Percentiles rank a stretch among this genome's conserved stretches.
Evolutionary conservation across 2,329 filamentous ascomycete genomes (phyloP).

Genomic region (Lachnellula hyalina): DNA sequence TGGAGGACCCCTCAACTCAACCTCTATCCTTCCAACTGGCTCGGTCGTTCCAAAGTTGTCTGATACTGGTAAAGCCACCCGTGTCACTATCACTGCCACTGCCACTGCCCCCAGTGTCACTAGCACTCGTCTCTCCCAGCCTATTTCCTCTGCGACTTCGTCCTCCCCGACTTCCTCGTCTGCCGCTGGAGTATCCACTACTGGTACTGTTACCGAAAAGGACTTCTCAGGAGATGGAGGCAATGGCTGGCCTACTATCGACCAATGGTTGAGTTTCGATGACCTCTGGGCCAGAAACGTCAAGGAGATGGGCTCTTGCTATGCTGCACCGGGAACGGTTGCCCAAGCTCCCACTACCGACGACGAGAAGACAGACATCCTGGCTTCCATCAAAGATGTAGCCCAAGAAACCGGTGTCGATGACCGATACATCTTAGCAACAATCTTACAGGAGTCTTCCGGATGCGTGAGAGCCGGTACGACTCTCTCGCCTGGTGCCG

Average conservation of each 20-base stretch:
- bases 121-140: not conserved
- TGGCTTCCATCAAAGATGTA: not conserved
- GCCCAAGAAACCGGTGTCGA: conserved; percentile 18
- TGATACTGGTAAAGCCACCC: not conserved
- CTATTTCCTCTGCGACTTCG: not conserved
- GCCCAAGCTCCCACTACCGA: not conserved
- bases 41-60: not conserved
- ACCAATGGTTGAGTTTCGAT: conserved; percentile 4
- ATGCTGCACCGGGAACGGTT: not conserved
- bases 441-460: conserved; percentile 31
- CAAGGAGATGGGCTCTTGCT: not conserved
- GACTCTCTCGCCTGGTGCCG: not conserved
- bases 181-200: not conserved
- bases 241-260: conserved; percentile 3
- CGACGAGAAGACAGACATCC: conserved; percentile 3
- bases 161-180: not conserved
- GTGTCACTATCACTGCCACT: not conserved
- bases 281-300: not conserved
- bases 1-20: not conserved
- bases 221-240: conserved; percentile 5
- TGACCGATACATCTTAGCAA: conserved; percentile 29
- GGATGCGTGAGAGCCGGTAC: conserved; percentile 21
- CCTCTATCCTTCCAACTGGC: not conserved
- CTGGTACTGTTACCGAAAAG: not conserved
- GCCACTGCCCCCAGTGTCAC: not conserved